A percentile compares a stretch with the other conserved stretches of the same genome.
phyloP scores from a whole-genome alignment of 768 basidiomycete species.

The Solioccasus polychromus region DNA sequence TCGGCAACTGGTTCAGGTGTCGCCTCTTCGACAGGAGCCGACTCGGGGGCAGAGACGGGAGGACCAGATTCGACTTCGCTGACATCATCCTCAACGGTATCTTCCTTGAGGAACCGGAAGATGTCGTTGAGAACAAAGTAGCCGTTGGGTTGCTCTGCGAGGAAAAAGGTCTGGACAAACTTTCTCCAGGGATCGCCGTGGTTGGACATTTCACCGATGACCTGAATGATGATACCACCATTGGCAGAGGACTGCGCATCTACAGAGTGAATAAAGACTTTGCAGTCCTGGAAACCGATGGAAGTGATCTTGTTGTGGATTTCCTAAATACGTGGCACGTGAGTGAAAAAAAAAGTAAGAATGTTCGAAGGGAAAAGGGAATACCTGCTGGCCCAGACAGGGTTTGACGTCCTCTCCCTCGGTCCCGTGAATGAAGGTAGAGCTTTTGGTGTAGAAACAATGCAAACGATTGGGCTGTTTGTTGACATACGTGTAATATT shows the following conservation, averaged over 20 bases:
- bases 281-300: constrained; percentile 94
- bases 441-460: constrained; percentile 98
- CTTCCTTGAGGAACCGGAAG: constrained; percentile 99
- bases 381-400: constrained; percentile 90
- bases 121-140: constrained; percentile 99
- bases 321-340: constrained; percentile 53
- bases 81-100: constrained; percentile 78
- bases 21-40: constrained; percentile 34
- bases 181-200: constrained; percentile 90
- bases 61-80: constrained; percentile 43
- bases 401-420: constrained; percentile 93
- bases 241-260: constrained; percentile 95
- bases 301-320: constrained; percentile 95
- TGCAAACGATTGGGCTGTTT: constrained; percentile 95
- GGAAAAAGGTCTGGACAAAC: constrained; percentile 99
- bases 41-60: constrained; percentile 32
- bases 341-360: constrained; percentile 1
- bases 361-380: constrained; percentile 23
- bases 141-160: constrained; percentile 97
- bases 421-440: constrained; percentile 94
- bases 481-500: constrained; percentile 99
- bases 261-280: constrained; percentile 98
- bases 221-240: constrained; percentile 97
- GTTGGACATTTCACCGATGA: constrained; percentile 99
- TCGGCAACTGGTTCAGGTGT: constrained; percentile 28